Conservation (phyloP, 306 rosid genomes). For the Cucurbita argyrosperma region DNA sequence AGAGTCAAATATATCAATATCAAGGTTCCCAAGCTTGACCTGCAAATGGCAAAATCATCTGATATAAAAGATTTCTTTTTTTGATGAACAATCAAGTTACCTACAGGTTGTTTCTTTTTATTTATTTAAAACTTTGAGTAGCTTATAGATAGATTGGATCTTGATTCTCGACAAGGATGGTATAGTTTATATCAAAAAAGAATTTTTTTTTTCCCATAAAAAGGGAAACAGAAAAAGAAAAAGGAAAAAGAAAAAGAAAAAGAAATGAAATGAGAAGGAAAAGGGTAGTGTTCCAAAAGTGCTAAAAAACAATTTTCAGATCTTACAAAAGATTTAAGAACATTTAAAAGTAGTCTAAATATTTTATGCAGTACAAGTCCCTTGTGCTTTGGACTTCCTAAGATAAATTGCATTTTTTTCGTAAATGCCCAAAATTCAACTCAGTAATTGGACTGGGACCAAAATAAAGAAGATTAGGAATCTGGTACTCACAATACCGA, state of each 20-base stretch:
- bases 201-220: not conserved
- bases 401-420: not conserved
- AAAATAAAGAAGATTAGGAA: not conserved
- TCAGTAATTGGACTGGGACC: not conserved
- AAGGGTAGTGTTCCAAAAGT: not conserved
- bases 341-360: not conserved
- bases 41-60: conserved; percentile 5
- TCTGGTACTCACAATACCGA: conserved; percentile 62
- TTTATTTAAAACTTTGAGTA: not conserved
- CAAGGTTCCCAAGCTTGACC: conserved; percentile 90
- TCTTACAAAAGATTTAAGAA: not conserved
- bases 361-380: not conserved
- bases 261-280: not conserved
- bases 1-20: conserved; percentile 72
- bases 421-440: not conserved
- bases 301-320: not conserved
- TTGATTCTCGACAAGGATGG: not conserved
- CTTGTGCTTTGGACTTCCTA: not conserved
- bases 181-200: not conserved
- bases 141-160: not conserved
- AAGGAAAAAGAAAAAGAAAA: not conserved
- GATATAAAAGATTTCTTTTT: too few species aligned
- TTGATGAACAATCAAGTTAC: too few species aligned
- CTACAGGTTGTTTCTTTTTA: too few species aligned
- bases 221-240: not conserved